phyloP scores from a whole-genome alignment of 805 yeast genomes.

The Priceomyces haplophilus region DNA sequence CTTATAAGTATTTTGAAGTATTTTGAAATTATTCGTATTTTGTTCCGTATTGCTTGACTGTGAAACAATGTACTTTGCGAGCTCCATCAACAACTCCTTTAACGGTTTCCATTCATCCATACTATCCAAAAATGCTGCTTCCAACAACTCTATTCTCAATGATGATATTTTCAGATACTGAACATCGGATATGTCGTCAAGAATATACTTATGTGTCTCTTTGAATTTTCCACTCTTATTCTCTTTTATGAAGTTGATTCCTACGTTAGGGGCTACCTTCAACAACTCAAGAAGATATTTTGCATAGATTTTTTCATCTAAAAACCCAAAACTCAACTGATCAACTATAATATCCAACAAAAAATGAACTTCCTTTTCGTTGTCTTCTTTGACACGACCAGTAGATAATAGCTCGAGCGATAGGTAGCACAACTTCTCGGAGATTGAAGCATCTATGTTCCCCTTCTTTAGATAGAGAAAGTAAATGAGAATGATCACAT shows the following conservation, averaged over 20 bases:
- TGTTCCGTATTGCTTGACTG: slow-evolving; percentile 14
- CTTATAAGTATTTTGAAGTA: slow-evolving; percentile 25
- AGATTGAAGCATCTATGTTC: neutral
- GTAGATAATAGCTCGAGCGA: neutral
- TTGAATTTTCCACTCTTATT: slow-evolving; percentile 24
- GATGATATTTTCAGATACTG: slow-evolving; percentile 21
- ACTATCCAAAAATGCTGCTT: slow-evolving; percentile 24
- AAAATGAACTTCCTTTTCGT: slow-evolving; percentile 4
- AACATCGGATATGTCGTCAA: slow-evolving; percentile 26
- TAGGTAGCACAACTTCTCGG: slow-evolving; percentile 6
- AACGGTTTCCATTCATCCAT: slow-evolving; percentile 8
- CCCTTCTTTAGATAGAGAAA: slow-evolving; percentile 3
- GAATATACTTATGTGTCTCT: slow-evolving; percentile 27
- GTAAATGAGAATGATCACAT: slow-evolving; percentile 6
- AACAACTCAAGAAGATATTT: slow-evolving; percentile 31
- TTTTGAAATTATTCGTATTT: slow-evolving; percentile 20
- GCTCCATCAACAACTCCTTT: slow-evolving; percentile 27
- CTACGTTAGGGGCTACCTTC: slow-evolving; percentile 24
- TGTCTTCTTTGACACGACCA: neutral
- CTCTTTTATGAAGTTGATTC: slow-evolving; percentile 29
- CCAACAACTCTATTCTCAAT: slow-evolving; percentile 35
- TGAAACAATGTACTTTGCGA: slow-evolving; percentile 18
- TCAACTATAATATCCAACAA: neutral
- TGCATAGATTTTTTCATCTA: slow-evolving; percentile 25
- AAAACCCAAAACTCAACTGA: slow-evolving; percentile 6